phyloP scores from a whole-genome alignment of 306 rosid species.

The Casuarina equisetifolia region DNA sequence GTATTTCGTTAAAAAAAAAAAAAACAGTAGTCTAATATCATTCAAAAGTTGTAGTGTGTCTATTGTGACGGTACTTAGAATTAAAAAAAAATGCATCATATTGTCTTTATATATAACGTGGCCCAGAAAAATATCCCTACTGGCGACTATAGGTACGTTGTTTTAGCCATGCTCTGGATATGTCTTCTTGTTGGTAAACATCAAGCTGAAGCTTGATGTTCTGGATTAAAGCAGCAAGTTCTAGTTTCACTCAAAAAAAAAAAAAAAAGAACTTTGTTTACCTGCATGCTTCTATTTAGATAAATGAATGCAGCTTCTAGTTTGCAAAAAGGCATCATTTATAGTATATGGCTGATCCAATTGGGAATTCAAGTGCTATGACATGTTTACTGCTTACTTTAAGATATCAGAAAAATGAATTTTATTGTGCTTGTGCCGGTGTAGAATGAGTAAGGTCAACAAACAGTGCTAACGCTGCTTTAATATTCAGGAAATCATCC shows the following conservation, averaged over 20 bases:
- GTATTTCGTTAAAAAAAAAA: neutral
- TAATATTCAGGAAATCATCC: slow-evolving; percentile 71
- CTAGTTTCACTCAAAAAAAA: neutral
- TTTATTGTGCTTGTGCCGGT: slow-evolving; percentile 15
- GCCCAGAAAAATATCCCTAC: neutral
- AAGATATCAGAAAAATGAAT: neutral
- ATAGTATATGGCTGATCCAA: neutral
- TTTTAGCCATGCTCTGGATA: neutral
- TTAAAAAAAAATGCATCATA: neutral
- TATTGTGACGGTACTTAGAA: neutral
- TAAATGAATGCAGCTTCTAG: neutral
- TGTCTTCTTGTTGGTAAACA: neutral
- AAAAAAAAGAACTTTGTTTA: neutral
- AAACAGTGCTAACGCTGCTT: slow-evolving; percentile 21
- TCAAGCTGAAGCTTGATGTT: neutral
- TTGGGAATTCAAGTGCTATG: neutral
- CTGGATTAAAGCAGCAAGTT: neutral
- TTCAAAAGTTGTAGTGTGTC: neutral
- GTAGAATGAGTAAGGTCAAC: slow-evolving; percentile 14
- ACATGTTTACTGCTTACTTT: neutral
- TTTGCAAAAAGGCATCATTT: neutral
- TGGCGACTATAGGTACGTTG: neutral
- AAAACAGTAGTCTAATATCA: neutral
- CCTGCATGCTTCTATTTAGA: neutral
- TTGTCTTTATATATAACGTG: neutral